phyloP scores from a whole-genome alignment of 2,329 filamentous ascomycete species.

The Diaporthe caulivora region DNA sequence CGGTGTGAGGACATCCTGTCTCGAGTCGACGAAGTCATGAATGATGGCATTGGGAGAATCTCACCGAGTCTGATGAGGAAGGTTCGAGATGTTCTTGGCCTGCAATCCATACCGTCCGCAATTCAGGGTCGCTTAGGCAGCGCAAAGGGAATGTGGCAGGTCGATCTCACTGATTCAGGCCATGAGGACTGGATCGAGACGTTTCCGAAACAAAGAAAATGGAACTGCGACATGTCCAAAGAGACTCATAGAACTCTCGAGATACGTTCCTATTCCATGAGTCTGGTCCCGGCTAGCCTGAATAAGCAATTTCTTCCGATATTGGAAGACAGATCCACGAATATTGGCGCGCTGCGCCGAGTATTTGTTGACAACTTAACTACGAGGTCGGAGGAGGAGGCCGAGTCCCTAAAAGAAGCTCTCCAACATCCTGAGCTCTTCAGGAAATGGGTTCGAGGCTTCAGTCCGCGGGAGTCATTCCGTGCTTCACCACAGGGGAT shows the following conservation, averaged over 20 bases:
- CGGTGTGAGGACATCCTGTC: conserved; percentile 54
- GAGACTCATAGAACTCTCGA: conserved; percentile 73
- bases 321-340: conserved; percentile 69
- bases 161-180: conserved; percentile 63
- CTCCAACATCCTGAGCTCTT: conserved; percentile 64
- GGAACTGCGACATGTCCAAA: conserved; percentile 64
- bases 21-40: conserved; percentile 64
- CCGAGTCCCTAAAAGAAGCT: conserved; percentile 63
- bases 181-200: conserved; percentile 76
- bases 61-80: conserved; percentile 69
- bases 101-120: conserved; percentile 68
- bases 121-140: conserved; percentile 79
- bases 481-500: conserved; percentile 55
- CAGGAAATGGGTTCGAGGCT: conserved; percentile 65
- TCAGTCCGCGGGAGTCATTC: conserved; percentile 50
- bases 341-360: conserved; percentile 57
- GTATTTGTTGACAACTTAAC: conserved; percentile 63
- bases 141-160: conserved; percentile 82
- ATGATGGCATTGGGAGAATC: conserved; percentile 75
- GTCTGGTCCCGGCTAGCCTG: conserved; percentile 65
- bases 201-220: conserved; percentile 77
- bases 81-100: conserved; percentile 63
- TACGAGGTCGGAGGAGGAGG: conserved; percentile 62
- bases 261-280: conserved; percentile 62
- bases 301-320: conserved; percentile 79